A percentile compares a stretch with the other conserved stretches of the same genome.
Evolutionary conservation across 208 protist species (phyloP).

Genomic region (Vickermania spadyakhi): DNA sequence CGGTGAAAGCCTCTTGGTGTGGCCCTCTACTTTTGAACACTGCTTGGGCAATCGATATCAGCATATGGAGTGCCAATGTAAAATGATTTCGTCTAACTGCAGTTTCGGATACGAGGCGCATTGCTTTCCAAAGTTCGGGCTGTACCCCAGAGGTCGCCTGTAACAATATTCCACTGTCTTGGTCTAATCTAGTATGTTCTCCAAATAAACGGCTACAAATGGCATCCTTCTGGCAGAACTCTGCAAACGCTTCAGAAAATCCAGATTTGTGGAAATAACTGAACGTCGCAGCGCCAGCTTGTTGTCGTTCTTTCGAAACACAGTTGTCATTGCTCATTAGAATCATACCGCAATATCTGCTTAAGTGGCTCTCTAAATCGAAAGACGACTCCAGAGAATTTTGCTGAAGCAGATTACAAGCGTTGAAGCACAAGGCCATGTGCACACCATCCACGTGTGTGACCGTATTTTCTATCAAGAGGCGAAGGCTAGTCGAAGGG

Average conservation of each 20-base stretch:
- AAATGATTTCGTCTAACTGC: constrained; percentile 35
- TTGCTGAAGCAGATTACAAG: constrained; percentile 29
- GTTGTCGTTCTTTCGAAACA: neutral
- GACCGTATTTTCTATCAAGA: constrained; percentile 44
- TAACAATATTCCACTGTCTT: constrained; percentile 2
- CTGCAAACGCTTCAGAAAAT: constrained; percentile 42
- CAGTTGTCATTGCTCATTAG: constrained; percentile 37
- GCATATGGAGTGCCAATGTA: constrained; percentile 43
- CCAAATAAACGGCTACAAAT: constrained; percentile 51
- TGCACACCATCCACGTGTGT: constrained; percentile 72
- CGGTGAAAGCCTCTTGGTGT: constrained; percentile 5
- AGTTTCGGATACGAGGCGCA: constrained; percentile 39
- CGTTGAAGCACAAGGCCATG: constrained; percentile 64
- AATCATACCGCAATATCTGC: constrained; percentile 48
- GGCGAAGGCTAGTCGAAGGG: constrained; percentile 52
- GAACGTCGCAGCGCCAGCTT: constrained; percentile 47
- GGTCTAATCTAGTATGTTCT: constrained; percentile 20
- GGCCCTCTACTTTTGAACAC: neutral
- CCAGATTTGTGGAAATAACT: constrained; percentile 59
- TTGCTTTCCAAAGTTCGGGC: constrained; percentile 38
- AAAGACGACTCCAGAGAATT: constrained; percentile 43
- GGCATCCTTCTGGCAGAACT: constrained; percentile 52
- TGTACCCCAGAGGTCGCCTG: neutral
- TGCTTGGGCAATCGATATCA: constrained; percentile 23
- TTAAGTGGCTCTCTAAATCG: constrained; percentile 39